Evolutionary conservation across 2,329 filamentous ascomycete genomes (phyloP).

Genomic region (Elsinoe fawcettii): DNA sequence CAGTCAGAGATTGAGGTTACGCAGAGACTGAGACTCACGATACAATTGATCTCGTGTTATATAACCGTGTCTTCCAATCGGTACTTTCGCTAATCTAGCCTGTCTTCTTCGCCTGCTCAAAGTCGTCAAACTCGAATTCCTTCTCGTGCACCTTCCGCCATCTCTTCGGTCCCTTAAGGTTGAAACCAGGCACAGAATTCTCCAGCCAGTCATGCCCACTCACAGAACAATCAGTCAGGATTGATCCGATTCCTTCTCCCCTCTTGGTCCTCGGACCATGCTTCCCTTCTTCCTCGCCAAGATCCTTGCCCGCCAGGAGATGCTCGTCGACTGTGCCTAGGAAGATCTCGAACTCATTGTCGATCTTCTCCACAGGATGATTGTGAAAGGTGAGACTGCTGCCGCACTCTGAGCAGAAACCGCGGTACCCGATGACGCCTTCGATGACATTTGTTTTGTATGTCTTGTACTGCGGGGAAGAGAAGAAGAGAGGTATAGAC

Average conservation of each 20-base stretch:
- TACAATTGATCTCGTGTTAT: too few species aligned
- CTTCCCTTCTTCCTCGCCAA: neutral
- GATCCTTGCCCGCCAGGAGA: neutral
- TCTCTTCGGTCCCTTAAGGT: neutral
- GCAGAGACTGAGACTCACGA: too few species aligned
- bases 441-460: neutral
- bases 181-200: neutral
- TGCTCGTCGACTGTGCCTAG: constrained; percentile 1
- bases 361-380: neutral
- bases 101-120: neutral
- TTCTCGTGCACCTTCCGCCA: neutral
- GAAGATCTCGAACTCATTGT: neutral
- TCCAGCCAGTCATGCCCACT: neutral
- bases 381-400: neutral
- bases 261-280: neutral
- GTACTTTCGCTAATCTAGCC: neutral
- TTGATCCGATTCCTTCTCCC: neutral
- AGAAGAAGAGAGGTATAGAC: neutral
- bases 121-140: neutral
- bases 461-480: neutral
- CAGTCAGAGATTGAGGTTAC: too few species aligned
- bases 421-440: neutral
- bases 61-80: too few species aligned
- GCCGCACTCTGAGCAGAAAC: constrained; percentile 1
- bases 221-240: neutral